Percentiles rank a stretch among this genome's conserved stretches.
phyloP scores from a whole-genome alignment of 495 filamentous ascomycete genomes.

The Xylaria flabelliformis region DNA sequence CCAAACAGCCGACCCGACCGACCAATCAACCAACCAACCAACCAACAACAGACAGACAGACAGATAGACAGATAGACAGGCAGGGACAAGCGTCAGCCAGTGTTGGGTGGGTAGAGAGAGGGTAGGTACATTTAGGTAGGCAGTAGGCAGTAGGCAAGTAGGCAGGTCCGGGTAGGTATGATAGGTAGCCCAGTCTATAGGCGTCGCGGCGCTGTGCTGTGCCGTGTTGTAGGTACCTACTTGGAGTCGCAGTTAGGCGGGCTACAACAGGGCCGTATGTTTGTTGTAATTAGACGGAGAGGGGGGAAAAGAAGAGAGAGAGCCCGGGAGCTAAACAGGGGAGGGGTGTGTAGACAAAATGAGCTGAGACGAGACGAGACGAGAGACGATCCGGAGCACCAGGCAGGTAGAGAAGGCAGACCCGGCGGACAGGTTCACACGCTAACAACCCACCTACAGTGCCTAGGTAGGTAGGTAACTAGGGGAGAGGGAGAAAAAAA shows the following conservation, averaged over 20 bases:
- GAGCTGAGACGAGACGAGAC: constrained; percentile 14
- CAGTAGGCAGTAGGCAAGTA: no score
- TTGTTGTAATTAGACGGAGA: constrained; percentile 4
- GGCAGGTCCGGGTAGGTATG: not conserved
- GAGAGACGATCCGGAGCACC: constrained; percentile 22
- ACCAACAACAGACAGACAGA: not conserved
- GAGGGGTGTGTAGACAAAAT: constrained; percentile 6
- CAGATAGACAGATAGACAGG: not conserved
- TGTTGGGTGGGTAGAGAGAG: not conserved
- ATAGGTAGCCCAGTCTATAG: not conserved
- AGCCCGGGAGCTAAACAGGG: constrained; percentile 5
- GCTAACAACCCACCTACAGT: not conserved
- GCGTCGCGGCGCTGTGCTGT: not conserved
- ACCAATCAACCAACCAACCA: constrained; percentile 13
- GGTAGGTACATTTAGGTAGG: not conserved
- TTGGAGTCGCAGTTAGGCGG: not conserved
- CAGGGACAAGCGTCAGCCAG: constrained; percentile 12
- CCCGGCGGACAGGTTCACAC: constrained; percentile 17
- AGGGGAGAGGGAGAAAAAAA: not conserved
- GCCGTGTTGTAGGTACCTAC: not conserved
- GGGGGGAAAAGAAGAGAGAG: not conserved
- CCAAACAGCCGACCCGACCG: constrained; percentile 1
- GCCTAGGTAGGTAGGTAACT: not conserved
- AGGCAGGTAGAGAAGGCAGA: constrained; percentile 18
- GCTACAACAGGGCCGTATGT: constrained; percentile 1